A percentile compares a stretch with the other conserved stretches of the same genome.
Evolutionary conservation across 1,284 basidiomycete species (phyloP).

Genomic region (Microbotryomycetes sp.): DNA sequence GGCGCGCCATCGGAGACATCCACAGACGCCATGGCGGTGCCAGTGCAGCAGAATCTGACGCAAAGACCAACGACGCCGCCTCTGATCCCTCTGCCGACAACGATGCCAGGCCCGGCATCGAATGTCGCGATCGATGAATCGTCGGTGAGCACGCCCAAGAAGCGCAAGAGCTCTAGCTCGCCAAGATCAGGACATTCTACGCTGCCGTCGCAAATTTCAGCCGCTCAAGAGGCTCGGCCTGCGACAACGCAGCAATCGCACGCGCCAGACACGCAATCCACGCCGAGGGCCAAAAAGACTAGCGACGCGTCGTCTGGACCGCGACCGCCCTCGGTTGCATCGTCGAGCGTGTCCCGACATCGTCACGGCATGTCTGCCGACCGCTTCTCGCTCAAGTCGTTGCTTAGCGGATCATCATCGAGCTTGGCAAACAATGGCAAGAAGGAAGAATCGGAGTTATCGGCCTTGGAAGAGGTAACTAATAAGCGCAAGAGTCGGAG

Average conservation of each 20-base stretch:
- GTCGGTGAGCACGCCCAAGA: slow-evolving; percentile 14
- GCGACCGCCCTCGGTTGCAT: slow-evolving; percentile 23
- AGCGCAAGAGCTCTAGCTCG: slow-evolving; percentile 28
- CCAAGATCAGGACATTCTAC: not conserved
- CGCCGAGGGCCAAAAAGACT: slow-evolving; percentile 21
- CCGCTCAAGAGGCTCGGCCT: not conserved
- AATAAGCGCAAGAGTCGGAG: slow-evolving; percentile 17
- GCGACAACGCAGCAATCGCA: too few species aligned
- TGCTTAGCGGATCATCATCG: slow-evolving; percentile 46
- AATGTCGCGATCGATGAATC: not conserved
- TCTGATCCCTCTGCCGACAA: slow-evolving; percentile 7
- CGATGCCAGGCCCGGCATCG: not conserved
- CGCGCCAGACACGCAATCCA: slow-evolving; percentile 18
- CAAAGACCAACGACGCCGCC: slow-evolving; percentile 2
- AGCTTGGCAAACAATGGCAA: slow-evolving; percentile 8
- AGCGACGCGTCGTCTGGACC: slow-evolving; percentile 19
- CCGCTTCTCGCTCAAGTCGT: slow-evolving; percentile 62
- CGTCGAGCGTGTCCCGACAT: slow-evolving; percentile 47
- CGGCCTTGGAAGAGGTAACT: slow-evolving; percentile 23
- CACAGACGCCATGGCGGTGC: not conserved
- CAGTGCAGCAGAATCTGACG: not conserved
- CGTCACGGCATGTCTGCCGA: slow-evolving; percentile 60
- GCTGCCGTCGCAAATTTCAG: not conserved
- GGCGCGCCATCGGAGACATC: not conserved
- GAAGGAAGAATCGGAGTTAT: not conserved